Evolutionary conservation across 2,329 filamentous ascomycete species (phyloP).

Genomic region (Apiospora sp.): DNA sequence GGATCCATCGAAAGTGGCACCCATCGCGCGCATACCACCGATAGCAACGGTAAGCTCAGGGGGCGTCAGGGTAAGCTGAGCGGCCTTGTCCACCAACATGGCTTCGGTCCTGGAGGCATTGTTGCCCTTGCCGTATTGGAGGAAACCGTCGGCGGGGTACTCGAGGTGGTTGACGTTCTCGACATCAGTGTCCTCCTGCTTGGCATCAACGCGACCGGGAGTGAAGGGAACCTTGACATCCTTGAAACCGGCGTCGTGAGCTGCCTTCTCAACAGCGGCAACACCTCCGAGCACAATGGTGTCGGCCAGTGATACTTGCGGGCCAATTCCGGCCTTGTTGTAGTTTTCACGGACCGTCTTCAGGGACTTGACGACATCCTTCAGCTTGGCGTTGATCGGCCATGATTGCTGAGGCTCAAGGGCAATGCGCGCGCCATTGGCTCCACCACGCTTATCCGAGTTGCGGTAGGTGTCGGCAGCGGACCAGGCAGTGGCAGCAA

Average conservation of each 20-base stretch:
- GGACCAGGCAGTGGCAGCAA: constrained; percentile 73
- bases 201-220: constrained; percentile 75
- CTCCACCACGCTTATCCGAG: constrained; percentile 82
- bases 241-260: constrained; percentile 52
- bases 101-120: constrained; percentile 71
- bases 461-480: constrained; percentile 77
- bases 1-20: constrained; percentile 76
- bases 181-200: constrained; percentile 75
- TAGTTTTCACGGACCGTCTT: constrained; percentile 73
- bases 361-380: constrained; percentile 66
- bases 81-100: constrained; percentile 74
- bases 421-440: constrained; percentile 81
- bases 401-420: constrained; percentile 76
- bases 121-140: constrained; percentile 75
- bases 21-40: constrained; percentile 75
- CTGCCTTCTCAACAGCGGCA: constrained; percentile 77
- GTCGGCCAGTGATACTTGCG: constrained; percentile 81
- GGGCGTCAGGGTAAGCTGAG: constrained; percentile 73
- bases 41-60: constrained; percentile 76
- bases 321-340: constrained; percentile 61
- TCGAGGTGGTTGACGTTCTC: constrained; percentile 71
- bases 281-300: constrained; percentile 78
- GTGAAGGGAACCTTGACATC: constrained; percentile 72
- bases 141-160: constrained; percentile 78
- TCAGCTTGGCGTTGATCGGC: constrained; percentile 75